Conservation (phyloP, 345 rosid species). For the Salix koriyanagi region DNA sequence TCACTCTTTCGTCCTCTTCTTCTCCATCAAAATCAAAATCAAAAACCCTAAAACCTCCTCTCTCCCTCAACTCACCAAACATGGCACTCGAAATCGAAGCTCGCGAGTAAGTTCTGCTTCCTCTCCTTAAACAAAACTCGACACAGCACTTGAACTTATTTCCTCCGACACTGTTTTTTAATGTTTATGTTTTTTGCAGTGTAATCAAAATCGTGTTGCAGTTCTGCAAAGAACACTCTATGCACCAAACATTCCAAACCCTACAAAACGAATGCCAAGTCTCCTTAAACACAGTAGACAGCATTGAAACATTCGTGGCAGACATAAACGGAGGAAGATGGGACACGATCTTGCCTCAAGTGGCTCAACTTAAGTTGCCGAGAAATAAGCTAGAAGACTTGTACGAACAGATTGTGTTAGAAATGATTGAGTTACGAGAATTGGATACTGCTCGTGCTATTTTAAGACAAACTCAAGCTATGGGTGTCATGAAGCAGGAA, state of each 20-base stretch:
- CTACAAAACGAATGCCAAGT: constrained; percentile 95
- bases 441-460: constrained; percentile 94
- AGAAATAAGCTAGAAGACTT: constrained; percentile 86
- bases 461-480: constrained; percentile 92
- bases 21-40: too few relatives aligned
- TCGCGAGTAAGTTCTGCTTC: constrained; percentile 61
- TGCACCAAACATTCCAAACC: constrained; percentile 91
- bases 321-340: constrained; percentile 88
- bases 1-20: too few relatives aligned
- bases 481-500: constrained; percentile 99
- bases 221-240: constrained; percentile 93
- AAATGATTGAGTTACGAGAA: constrained; percentile 96
- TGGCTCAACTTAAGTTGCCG: constrained; percentile 90
- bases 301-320: constrained; percentile 85
- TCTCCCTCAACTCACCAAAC: constrained; percentile 14
- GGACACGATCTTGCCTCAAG: constrained; percentile 92
- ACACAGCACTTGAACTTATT: neutral
- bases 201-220: constrained; percentile 96
- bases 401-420: constrained; percentile 94
- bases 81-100: constrained; percentile 96
- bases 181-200: constrained; percentile 32
- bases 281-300: constrained; percentile 86
- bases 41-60: constrained; percentile 13
- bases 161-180: neutral
- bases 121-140: neutral